phyloP scores from a whole-genome alignment of 2,329 filamentous ascomycete species.

The Sphaceloma murrayae region DNA sequence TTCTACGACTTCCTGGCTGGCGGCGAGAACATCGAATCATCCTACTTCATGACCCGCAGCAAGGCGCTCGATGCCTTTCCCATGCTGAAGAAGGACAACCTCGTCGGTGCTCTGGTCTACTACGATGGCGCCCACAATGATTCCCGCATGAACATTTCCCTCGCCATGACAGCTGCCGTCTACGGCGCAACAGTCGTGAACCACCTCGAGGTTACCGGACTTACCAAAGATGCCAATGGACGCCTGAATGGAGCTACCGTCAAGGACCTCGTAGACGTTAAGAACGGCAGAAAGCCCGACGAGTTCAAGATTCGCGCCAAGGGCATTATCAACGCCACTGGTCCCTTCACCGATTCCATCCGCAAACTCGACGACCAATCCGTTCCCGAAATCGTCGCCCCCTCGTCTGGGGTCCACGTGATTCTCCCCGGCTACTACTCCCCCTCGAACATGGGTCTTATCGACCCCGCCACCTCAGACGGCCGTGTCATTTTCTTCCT shows the following conservation, averaged over 20 bases:
- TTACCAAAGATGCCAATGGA: slow-evolving; percentile 65
- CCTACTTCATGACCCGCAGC: slow-evolving; percentile 77
- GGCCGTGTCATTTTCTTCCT: slow-evolving; percentile 89
- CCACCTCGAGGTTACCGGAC: slow-evolving; percentile 67
- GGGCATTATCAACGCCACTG: slow-evolving; percentile 80
- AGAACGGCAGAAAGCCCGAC: slow-evolving; percentile 51
- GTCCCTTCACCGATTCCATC: slow-evolving; percentile 77
- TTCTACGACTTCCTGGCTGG: slow-evolving; percentile 78
- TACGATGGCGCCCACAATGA: slow-evolving; percentile 91
- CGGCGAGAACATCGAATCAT: slow-evolving; percentile 77
- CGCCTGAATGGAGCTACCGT: slow-evolving; percentile 63
- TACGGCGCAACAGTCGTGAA: slow-evolving; percentile 78
- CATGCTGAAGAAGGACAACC: slow-evolving; percentile 70
- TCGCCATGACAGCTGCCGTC: slow-evolving; percentile 80
- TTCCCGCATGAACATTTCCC: slow-evolving; percentile 81
- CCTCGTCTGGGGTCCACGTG: slow-evolving; percentile 76
- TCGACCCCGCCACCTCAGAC: slow-evolving; percentile 78
- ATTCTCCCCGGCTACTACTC: slow-evolving; percentile 82
- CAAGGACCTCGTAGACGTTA: slow-evolving; percentile 59
- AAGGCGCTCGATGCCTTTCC: slow-evolving; percentile 81
- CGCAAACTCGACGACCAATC: slow-evolving; percentile 71
- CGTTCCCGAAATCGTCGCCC: slow-evolving; percentile 70
- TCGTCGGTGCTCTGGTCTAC: slow-evolving; percentile 77
- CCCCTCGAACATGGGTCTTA: slow-evolving; percentile 75
- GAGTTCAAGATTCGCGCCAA: slow-evolving; percentile 66